These are phyloP conservation scores for Papiliotrema fonsecae DNA, from an alignment of 1,284 basidiomycete genomes.

Conservation along the genomic window DNA sequence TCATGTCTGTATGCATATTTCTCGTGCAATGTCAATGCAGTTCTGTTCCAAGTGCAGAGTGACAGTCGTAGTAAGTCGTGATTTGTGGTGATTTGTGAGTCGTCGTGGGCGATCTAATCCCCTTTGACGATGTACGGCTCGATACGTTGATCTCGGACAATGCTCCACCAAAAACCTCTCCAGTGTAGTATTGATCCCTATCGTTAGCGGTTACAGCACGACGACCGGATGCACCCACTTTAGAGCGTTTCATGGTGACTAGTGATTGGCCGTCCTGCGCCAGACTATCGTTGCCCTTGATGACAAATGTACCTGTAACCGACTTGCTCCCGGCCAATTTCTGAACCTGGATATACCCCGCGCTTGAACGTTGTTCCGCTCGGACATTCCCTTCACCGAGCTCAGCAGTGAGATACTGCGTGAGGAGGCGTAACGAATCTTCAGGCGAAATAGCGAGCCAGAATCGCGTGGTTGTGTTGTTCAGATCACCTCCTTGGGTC, in stretches of 20 bases:
- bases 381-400: slow-evolving; percentile 25
- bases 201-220: not conserved
- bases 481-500: slow-evolving; percentile 42
- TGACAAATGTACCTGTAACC: slow-evolving; percentile 31
- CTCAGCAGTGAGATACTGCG: slow-evolving; percentile 18
- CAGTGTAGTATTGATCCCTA: slow-evolving; percentile 45
- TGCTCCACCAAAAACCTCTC: slow-evolving; percentile 44
- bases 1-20: slow-evolving; percentile 13
- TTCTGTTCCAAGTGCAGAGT: no score
- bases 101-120: slow-evolving; percentile 20
- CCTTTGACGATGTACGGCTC: slow-evolving; percentile 37
- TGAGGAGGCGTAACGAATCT: slow-evolving; percentile 28
- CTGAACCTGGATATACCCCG: slow-evolving; percentile 18
- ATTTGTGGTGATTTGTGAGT: no score
- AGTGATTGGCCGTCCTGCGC: slow-evolving; percentile 28
- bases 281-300: slow-evolving; percentile 31
- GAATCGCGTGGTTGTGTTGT: slow-evolving; percentile 41
- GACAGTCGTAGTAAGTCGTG: no score
- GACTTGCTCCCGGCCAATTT: slow-evolving; percentile 37
- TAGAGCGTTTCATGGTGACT: slow-evolving; percentile 36
- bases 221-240: no score
- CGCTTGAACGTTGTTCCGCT: not conserved
- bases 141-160: slow-evolving; percentile 31
- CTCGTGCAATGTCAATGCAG: no score
- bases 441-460: slow-evolving; percentile 32